Evolutionary conservation across 2,329 filamentous ascomycete species (phyloP).

Genomic region (Aspergillus spinulosporus): DNA sequence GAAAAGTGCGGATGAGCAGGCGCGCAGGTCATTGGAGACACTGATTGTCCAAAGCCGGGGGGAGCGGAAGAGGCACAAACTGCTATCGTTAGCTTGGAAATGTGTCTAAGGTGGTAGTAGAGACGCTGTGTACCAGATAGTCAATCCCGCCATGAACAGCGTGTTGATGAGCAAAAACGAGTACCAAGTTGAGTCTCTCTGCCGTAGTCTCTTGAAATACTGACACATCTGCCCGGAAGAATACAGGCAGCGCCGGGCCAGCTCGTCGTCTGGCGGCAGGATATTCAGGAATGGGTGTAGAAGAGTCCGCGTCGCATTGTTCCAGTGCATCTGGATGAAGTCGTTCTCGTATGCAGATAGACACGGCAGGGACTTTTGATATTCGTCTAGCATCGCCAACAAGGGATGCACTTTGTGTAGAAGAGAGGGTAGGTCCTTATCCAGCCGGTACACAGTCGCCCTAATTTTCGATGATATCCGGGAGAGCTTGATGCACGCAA

Average conservation of each 20-base stretch:
- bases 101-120: no score
- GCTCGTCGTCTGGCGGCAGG: conserved; percentile 13
- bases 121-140: conserved; percentile 61
- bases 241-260: conserved; percentile 17
- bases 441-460: conserved; percentile 21
- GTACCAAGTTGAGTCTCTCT: conserved; percentile 97
- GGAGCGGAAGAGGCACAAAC: conserved; percentile 25
- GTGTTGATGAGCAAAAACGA: conserved; percentile 94
- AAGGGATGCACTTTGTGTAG: conserved; percentile 18
- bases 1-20: conserved; percentile 24
- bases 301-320: conserved; percentile 20
- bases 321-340: conserved; percentile 29
- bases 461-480: conserved; percentile 24
- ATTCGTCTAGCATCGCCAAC: conserved; percentile 17
- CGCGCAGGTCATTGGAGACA: conserved; percentile 25
- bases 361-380: conserved; percentile 10
- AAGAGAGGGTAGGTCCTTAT: conserved; percentile 4
- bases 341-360: conserved; percentile 19
- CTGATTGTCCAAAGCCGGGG: conserved; percentile 22
- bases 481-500: conserved; percentile 19
- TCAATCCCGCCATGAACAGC: conserved; percentile 92
- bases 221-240: conserved; percentile 26
- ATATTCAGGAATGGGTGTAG: conserved; percentile 24
- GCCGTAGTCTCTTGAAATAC: conserved; percentile 69
- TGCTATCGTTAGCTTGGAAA: neutral